Evolutionary conservation across 257 asterid genomes (phyloP).

Genomic region (Jaltomata sinuosa): DNA sequence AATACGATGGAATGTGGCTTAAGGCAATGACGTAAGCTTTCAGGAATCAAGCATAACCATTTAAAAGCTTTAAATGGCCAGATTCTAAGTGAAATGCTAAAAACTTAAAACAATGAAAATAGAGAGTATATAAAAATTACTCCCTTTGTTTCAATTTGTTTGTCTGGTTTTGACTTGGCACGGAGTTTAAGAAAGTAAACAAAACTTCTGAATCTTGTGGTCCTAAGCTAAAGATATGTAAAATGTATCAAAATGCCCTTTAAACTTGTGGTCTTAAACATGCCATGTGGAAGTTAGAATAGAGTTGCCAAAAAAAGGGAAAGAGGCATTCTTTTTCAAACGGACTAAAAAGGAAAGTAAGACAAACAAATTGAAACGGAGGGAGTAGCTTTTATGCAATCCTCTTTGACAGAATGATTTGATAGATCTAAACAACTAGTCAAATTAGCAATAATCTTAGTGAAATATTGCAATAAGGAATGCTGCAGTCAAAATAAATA

Average conservation of each 20-base stretch:
- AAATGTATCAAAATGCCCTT: neutral
- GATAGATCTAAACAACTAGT: neutral
- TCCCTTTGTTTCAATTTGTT: too few relatives aligned
- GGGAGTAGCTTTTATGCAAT: neutral
- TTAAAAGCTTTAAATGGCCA: neutral
- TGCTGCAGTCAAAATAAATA: neutral
- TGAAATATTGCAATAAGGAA: neutral
- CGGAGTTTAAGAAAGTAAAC: too few relatives aligned
- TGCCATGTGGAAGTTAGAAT: neutral
- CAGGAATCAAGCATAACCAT: neutral
- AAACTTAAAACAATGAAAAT: neutral
- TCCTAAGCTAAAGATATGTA: too few relatives aligned
- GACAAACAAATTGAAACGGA: too few relatives aligned
- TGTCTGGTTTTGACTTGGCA: too few relatives aligned
- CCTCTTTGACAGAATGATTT: neutral
- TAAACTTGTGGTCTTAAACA: too few relatives aligned
- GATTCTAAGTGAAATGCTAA: neutral
- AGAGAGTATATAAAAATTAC: neutral
- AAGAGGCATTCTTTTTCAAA: too few relatives aligned
- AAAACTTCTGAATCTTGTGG: too few relatives aligned
- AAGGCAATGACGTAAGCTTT: neutral
- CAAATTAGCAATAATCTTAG: neutral
- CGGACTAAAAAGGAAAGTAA: too few relatives aligned
- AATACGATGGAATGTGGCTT: neutral
- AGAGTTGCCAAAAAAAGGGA: too few relatives aligned